Evolutionary conservation across 805 yeast species (phyloP).

Genomic region (Wickerhamiella australiensis): DNA sequence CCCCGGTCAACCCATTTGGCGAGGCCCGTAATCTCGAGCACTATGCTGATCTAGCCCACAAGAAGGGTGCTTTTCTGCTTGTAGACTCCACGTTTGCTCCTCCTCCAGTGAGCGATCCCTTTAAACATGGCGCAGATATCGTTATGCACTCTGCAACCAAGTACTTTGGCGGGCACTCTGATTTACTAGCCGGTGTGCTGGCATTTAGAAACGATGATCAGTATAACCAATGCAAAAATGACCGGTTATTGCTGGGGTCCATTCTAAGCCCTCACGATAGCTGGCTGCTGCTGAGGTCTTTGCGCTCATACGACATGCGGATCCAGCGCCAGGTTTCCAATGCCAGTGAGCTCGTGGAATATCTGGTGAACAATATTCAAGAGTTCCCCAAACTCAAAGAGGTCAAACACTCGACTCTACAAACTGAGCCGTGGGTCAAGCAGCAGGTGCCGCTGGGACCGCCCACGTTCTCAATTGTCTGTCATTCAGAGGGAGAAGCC

Average conservation of each 20-base stretch:
- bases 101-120: constrained; percentile 75
- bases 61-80: constrained; percentile 56
- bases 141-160: constrained; percentile 92
- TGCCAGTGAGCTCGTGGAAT: constrained; percentile 51
- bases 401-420: constrained; percentile 66
- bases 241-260: constrained; percentile 65
- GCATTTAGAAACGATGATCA: constrained; percentile 25
- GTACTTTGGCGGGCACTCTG: constrained; percentile 93
- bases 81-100: constrained; percentile 92
- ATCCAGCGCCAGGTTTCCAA: constrained; percentile 51
- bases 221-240: constrained; percentile 38
- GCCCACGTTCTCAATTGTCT: constrained; percentile 62
- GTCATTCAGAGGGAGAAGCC: constrained; percentile 43
- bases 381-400: constrained; percentile 39
- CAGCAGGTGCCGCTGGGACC: constrained; percentile 48
- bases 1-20: constrained; percentile 83
- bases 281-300: constrained; percentile 60
- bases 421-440: constrained; percentile 52
- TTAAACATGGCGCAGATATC: constrained; percentile 71
- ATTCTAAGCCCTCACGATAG: constrained; percentile 69
- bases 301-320: constrained; percentile 70
- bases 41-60: constrained; percentile 61
- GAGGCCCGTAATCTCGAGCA: constrained; percentile 46
- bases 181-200: constrained; percentile 69
- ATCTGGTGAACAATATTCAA: constrained; percentile 38